A percentile compares a stretch with the other conserved stretches of the same genome.
These are phyloP conservation scores for Onygenales sp. DNA, from an alignment of 2,329 filamentous ascomycete species.

Conservation along the genomic window DNA sequence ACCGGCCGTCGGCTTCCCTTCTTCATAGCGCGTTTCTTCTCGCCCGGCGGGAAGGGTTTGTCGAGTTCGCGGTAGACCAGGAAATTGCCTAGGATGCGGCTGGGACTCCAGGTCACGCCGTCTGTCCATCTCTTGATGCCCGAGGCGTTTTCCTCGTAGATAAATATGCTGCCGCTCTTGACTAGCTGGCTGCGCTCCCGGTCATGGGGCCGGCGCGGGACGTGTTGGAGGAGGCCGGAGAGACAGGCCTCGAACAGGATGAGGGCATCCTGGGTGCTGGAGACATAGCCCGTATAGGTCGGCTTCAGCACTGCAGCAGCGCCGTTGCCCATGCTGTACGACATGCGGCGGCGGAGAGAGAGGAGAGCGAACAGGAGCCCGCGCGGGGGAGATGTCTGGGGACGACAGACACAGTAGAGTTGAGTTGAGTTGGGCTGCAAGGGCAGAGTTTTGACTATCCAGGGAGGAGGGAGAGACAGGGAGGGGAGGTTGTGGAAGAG, in stretches of 20 bases:
- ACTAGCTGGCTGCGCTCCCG: constrained; percentile 69
- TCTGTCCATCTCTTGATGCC: constrained; percentile 95
- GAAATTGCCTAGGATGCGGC: constrained; percentile 74
- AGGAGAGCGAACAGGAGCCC: constrained; percentile 16
- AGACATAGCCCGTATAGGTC: constrained; percentile 58
- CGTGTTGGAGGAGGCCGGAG: constrained; percentile 59
- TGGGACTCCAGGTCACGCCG: constrained; percentile 83
- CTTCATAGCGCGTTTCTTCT: constrained; percentile 78
- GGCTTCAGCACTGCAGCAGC: constrained; percentile 46
- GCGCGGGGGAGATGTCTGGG: neutral
- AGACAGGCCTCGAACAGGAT: constrained; percentile 73
- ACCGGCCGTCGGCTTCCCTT: constrained; percentile 45
- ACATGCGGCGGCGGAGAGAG: constrained; percentile 13
- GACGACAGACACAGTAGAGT: constrained; percentile 2
- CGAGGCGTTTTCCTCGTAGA: constrained; percentile 84
- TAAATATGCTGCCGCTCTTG: constrained; percentile 75
- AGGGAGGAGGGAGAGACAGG: constrained; percentile 2
- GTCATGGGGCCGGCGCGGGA: constrained; percentile 77
- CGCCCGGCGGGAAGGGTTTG: constrained; percentile 66
- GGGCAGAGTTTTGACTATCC: constrained; percentile 8
- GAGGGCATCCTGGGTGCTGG: constrained; percentile 65
- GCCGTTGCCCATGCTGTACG: constrained; percentile 31
- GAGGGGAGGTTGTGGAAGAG: constrained; percentile 9
- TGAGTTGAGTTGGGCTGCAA: constrained; percentile 7
- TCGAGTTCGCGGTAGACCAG: constrained; percentile 76